Conservation (phyloP, 441 rosid genomes). For the Populus tomentosa region DNA sequence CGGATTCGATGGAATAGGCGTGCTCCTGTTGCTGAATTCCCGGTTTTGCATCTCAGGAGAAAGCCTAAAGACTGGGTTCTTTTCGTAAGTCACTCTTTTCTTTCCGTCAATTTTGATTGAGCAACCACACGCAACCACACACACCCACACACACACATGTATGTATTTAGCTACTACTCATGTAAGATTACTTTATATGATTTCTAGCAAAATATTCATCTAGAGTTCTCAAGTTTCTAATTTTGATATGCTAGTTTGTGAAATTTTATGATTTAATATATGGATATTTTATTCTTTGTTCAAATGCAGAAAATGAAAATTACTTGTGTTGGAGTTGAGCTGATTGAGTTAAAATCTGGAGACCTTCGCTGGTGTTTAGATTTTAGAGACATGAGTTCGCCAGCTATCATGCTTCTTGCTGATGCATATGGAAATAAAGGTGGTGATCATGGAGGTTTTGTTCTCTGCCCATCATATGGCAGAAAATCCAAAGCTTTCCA, state of each 20-base stretch:
- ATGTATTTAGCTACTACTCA: neutral
- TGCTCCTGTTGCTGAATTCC: constrained; percentile 74
- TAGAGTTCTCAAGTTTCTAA: neutral
- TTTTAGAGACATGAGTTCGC: constrained; percentile 97
- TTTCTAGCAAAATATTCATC: neutral
- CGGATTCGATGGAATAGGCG: constrained; percentile 70
- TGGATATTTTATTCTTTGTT: neutral
- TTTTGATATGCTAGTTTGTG: neutral
- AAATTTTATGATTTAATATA: neutral
- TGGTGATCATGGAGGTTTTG: constrained; percentile 69
- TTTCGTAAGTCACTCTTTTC: constrained; percentile 48
- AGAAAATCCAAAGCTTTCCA: constrained; percentile 99
- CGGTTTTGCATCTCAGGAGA: constrained; percentile 79
- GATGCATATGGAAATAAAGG: constrained; percentile 73
- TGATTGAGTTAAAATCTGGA: constrained; percentile 73
- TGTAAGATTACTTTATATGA: neutral
- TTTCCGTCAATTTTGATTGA: neutral
- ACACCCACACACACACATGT: neutral
- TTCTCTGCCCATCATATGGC: constrained; percentile 90
- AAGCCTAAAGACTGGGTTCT: constrained; percentile 81
- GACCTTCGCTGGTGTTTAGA: constrained; percentile 96
- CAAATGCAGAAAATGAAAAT: constrained; percentile 79
- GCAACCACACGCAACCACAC: neutral
- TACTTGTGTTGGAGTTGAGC: constrained; percentile 82
- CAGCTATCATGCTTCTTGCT: constrained; percentile 72